Conservation (phyloP, 2,329 filamentous ascomycete species). For the Beauveria sp. region DNA sequence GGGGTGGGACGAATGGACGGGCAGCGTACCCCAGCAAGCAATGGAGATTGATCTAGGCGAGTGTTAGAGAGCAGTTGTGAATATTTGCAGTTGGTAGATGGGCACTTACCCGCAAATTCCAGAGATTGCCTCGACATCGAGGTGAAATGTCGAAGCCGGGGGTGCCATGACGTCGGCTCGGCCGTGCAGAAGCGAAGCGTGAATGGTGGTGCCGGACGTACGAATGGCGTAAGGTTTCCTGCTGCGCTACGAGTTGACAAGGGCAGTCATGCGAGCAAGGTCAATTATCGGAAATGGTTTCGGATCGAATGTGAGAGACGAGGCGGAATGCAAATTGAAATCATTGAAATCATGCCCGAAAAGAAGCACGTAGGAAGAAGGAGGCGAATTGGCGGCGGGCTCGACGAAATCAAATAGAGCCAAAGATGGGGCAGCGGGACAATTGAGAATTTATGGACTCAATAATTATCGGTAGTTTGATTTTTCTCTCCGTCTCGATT, state of each 20-base stretch:
- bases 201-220: not conserved
- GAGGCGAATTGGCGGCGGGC: not conserved
- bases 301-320: too few relatives aligned
- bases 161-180: conserved; percentile 38
- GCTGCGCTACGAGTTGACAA: not conserved
- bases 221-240: not conserved
- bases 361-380: not conserved
- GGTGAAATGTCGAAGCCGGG: conserved; percentile 50
- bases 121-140: conserved; percentile 85
- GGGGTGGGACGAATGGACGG: not conserved
- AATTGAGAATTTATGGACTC: not conserved
- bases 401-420: not conserved
- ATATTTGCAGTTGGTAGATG: conserved; percentile 34
- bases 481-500: not conserved
- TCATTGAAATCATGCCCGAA: not conserved
- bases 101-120: conserved; percentile 78
- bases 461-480: not conserved
- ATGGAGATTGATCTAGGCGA: conserved; percentile 76
- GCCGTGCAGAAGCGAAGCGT: not conserved
- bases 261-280: not conserved
- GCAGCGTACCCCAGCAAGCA: conserved; percentile 67
- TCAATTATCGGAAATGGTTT: not conserved
- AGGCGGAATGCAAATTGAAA: not conserved
- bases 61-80: not conserved
- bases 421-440: not conserved